Evolutionary conservation across 208 protist species (phyloP), one percentile per base, ranked within the genome.

Genomic region (Endotrypanum monterogeii): DNA sequence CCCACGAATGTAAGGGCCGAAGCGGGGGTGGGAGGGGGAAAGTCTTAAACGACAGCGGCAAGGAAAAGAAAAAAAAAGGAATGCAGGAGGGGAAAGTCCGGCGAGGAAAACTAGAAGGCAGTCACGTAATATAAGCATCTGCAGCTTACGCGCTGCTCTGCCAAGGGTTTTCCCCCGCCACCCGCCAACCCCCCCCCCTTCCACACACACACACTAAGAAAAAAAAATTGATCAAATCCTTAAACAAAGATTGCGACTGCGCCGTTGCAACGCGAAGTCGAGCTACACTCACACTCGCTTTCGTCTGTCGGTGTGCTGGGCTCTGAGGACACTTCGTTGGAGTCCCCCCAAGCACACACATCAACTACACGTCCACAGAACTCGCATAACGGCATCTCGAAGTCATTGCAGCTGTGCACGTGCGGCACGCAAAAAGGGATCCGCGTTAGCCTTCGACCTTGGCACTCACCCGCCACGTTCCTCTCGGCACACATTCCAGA

Each of bases 301-400:
- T 46, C 37, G 28, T 9, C 12, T 18, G 37, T 46, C 37, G 37
- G 25, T 12, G 37, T 46, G 28, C 62, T 51, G 16, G 12, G 12
- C 62, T 20, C 62, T 25, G n/a, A 9, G 12, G 28, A n/a, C 44
- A 46, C 58, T 11, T n/a, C 20, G 61, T 11, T 41, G 5, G n/a
- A n/a, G 25, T 37, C 16, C 44, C 37, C n/a, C 35, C 16, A 48
- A 41, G 50, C 3, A 25, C 52, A 67, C 12, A 32, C 16, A 12
- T 37, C 67, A 23, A 71, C 67, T n/a, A 18, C 37, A 9, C 51
- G 52, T 46, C 67, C 67, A 9, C 67, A 71, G 48, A 71, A 71
- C 51, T 71, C 67, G 52, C 67, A 71, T 23, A 32, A 46, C 16
- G 51, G 67, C 35, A 60, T 41, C 12, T 35, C n/a, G 41, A 37